Evolutionary conservation across 495 filamentous ascomycete species (phyloP).

Genomic region (Hyaloscypha hepaticicola): DNA sequence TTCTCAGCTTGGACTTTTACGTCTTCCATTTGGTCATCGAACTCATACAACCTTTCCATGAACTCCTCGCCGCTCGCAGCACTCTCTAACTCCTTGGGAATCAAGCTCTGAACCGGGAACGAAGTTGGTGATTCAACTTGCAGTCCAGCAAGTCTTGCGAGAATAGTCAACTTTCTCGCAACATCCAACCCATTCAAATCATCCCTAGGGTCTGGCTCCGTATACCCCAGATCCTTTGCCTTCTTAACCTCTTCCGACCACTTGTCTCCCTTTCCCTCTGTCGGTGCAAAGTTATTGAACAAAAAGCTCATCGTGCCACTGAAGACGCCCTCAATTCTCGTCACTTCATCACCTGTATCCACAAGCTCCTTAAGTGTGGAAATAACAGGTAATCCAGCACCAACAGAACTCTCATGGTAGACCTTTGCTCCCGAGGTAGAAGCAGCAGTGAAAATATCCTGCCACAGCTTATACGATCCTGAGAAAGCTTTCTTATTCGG

Average conservation of each 20-base stretch:
- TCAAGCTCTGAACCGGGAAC: conserved; percentile 90
- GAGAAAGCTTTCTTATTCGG: conserved; percentile 99
- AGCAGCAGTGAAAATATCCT: conserved; percentile 71
- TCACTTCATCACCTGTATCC: conserved; percentile 83
- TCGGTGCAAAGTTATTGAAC: conserved; percentile 90
- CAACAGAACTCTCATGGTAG: conserved; percentile 92
- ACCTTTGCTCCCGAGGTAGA: conserved; percentile 65
- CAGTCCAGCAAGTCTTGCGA: conserved; percentile 80
- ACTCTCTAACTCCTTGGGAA: conserved; percentile 79
- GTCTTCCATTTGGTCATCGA: conserved; percentile 81
- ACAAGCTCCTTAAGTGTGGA: conserved; percentile 88
- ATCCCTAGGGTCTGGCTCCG: conserved; percentile 93
- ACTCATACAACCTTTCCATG: conserved; percentile 68
- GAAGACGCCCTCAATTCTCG: conserved; percentile 92
- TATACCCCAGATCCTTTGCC: conserved; percentile 93
- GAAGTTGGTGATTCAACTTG: conserved; percentile 71
- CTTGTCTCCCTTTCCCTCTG: conserved; percentile 62
- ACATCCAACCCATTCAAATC: conserved; percentile 96
- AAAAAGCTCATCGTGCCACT: conserved; percentile 94
- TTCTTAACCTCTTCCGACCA: conserved; percentile 88
- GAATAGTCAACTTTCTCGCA: conserved; percentile 92
- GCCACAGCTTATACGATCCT: conserved; percentile 70
- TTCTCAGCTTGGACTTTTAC: conserved; percentile 74
- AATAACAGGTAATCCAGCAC: conserved; percentile 87
- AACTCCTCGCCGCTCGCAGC: conserved; percentile 76